Conservation (phyloP, 2,329 filamentous ascomycete genomes). For the Colletotrichum sp. region DNA sequence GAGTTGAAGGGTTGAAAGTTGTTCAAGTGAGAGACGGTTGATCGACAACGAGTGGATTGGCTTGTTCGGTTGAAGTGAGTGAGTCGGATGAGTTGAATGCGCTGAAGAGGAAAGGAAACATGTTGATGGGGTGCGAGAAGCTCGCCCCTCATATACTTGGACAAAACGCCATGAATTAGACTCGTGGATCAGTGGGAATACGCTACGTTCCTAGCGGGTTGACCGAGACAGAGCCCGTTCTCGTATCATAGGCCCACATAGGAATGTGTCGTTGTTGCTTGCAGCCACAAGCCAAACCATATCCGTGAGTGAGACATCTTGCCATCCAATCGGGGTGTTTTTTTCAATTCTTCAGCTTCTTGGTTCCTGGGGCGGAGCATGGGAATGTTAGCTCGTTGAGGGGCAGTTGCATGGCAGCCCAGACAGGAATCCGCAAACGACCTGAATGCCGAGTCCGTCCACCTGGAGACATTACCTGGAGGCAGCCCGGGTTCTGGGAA, state of each 20-base stretch:
- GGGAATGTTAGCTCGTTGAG: background rate
- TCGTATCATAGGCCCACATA: background rate
- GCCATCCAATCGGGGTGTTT: background rate
- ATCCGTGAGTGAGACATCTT: background rate
- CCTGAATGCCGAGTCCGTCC: background rate
- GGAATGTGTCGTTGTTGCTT: slow-evolving; percentile 12
- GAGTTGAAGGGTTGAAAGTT: background rate
- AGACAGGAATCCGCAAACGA: slow-evolving; percentile 3
- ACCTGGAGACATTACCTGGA: background rate
- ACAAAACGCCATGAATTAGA: background rate
- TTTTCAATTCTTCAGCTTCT: background rate
- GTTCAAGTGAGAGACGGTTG: background rate
- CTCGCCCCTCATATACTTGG: background rate
- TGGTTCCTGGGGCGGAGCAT: background rate
- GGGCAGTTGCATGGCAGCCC: background rate
- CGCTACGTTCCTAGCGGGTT: background rate
- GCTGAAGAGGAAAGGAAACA: background rate
- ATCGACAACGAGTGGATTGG: background rate
- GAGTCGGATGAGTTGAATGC: background rate
- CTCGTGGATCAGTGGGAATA: background rate
- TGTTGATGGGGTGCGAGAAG: background rate
- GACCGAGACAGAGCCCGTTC: background rate
- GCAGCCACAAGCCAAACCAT: slow-evolving; percentile 1
- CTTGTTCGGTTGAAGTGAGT: background rate
- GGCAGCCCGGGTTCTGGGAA: background rate